Evolutionary conservation across 176 grass and related monocot species (phyloP), one percentile per base, ranked within the genome.

Genomic region (Aegilops sharonensis): DNA sequence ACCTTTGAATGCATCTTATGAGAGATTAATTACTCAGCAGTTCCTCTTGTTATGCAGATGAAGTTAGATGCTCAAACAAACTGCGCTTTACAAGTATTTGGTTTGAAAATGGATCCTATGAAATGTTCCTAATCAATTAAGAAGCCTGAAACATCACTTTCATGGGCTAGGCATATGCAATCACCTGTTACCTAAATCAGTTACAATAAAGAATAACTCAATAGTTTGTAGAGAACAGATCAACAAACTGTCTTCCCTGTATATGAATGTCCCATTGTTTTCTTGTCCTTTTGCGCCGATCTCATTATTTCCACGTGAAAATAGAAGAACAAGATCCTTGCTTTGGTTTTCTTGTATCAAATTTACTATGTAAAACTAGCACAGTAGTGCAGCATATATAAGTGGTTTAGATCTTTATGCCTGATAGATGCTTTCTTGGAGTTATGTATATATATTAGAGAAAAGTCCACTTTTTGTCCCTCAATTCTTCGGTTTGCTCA

Each of bases 221-320:
- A 17, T 79, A 14, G 72, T 86, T 31, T 89, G 57, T 12, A 77
- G 78, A 68, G n/a, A 85, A 74, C 34, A 74, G 84, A 85, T 75
- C 59, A 68, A 78, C 30, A 12, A 36, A 34, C 59, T 17, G n/a
- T 64, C 43, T 59, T 80, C 31, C 17, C 23, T 75, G 52, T 66
- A 57, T 74, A 74, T 52, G 48, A 52, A 52, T 52, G 48, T 52
- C 48, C 48, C 17, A 17, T 75, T 68, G 9, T 61, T 57, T 70
- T 71, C 52, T 56, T 69, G 5, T 11, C 17, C 3, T 70, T 36
- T 62, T 72, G 4, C 37, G 7, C 1, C 18, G 3, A 59, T 59
- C 56, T 59, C 56, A n/a, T 59, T 59, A 59, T 59, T 59, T 59
- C 56, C n/a, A 59, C 20, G 56, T 59, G 56, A 59, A 3, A 59